phyloP scores from a whole-genome alignment of 345 rosid genomes.

The Rhizophora apiculata region DNA sequence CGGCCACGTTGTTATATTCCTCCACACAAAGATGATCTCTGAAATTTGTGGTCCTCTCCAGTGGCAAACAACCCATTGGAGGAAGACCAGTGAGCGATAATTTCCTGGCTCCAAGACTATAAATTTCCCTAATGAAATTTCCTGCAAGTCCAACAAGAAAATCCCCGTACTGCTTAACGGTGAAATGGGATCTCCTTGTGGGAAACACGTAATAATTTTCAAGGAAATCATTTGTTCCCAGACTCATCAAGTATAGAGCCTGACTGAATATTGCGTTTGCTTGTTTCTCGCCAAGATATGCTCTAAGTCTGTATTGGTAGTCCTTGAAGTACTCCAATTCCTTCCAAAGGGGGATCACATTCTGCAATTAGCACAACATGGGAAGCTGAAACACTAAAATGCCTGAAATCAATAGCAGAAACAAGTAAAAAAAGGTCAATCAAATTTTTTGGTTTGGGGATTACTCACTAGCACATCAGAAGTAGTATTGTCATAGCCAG shows the following conservation, averaged over 20 bases:
- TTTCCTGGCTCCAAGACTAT: slow-evolving; percentile 67
- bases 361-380: slow-evolving; percentile 31
- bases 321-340: slow-evolving; percentile 75
- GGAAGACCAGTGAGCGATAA: slow-evolving; percentile 53
- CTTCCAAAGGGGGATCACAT: slow-evolving; percentile 80
- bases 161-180: slow-evolving; percentile 46
- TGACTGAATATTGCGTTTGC: slow-evolving; percentile 50
- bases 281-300: slow-evolving; percentile 42
- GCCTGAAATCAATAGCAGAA: neutral
- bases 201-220: slow-evolving; percentile 62
- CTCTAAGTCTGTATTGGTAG: slow-evolving; percentile 52
- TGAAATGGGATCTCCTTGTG: slow-evolving; percentile 36
- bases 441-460: neutral
- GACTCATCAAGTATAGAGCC: slow-evolving; percentile 64
- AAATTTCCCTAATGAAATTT: slow-evolving; percentile 51
- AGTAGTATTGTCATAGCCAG: slow-evolving; percentile 81
- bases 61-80: slow-evolving; percentile 84
- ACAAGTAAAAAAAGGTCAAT: neutral
- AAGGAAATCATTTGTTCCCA: slow-evolving; percentile 85
- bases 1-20: slow-evolving; percentile 62
- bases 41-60: slow-evolving; percentile 68
- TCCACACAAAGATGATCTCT: slow-evolving; percentile 41
- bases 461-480: slow-evolving; percentile 64
- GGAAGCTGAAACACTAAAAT: neutral
- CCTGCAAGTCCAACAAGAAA: slow-evolving; percentile 53